Percentiles rank a stretch among this genome's conserved stretches.
These are phyloP conservation scores for Thraustochytrium striatum DNA, from an alignment of 352 stramenopile species.

Conservation along the genomic window DNA sequence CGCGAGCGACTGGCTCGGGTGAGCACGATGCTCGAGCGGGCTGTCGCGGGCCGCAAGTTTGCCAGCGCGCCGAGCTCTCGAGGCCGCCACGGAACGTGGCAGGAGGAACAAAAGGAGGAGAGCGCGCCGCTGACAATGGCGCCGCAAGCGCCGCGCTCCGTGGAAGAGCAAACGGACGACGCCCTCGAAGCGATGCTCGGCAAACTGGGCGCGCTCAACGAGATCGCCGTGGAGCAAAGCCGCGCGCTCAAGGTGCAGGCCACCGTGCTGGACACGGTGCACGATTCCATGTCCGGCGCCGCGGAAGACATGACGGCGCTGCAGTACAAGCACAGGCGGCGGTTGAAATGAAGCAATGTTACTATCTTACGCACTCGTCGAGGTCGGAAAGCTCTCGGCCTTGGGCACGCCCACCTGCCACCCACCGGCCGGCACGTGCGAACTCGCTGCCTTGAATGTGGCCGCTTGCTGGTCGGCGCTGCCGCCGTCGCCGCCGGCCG, in stretches of 20 bases:
- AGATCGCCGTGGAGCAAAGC: neutral
- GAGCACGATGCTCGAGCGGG: slow-evolving; percentile 8
- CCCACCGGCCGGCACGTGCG: no score
- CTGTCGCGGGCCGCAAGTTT: neutral
- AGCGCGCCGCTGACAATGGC: no score
- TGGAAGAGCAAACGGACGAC: neutral
- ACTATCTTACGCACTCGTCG: neutral
- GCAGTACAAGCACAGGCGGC: slow-evolving; percentile 15
- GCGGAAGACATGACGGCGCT: neutral
- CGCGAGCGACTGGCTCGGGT: neutral
- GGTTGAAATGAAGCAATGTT: neutral
- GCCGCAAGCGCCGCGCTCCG: neutral
- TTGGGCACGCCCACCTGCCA: no score
- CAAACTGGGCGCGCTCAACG: neutral
- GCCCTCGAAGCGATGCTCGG: slow-evolving; percentile 1
- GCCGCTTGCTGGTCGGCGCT: neutral
- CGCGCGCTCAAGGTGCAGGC: neutral
- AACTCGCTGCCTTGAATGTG: neutral
- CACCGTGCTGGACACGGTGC: neutral
- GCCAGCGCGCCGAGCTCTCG: no score
- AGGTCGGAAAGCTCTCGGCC: neutral
- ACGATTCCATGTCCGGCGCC: neutral
- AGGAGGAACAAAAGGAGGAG: no score
- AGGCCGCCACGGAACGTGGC: no score
- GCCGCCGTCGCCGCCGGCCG: neutral